phyloP scores from a whole-genome alignment of 2,329 filamentous ascomycete species.

The Cercospora canescens region DNA sequence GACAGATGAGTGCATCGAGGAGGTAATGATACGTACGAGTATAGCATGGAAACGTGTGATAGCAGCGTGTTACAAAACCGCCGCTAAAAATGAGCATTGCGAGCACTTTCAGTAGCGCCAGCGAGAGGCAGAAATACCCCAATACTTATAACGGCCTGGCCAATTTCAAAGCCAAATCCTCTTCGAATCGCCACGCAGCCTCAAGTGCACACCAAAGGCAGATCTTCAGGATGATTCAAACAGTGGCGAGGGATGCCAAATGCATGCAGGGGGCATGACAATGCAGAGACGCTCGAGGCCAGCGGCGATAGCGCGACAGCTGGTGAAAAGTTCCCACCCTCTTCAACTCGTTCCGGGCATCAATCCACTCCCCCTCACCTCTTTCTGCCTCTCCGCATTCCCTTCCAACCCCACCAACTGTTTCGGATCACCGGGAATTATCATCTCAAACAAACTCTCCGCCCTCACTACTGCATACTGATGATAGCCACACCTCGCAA shows the following conservation, averaged over 20 bases:
- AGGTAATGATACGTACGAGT: not conserved
- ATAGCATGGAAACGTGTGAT: not conserved
- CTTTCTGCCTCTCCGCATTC: constrained; percentile 35
- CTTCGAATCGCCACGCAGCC: not conserved
- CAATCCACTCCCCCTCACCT: constrained; percentile 30
- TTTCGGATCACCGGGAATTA: constrained; percentile 38
- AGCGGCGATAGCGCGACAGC: not conserved
- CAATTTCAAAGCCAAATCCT: not conserved
- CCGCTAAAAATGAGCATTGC: not conserved
- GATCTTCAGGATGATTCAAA: no score
- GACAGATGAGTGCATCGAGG: not conserved
- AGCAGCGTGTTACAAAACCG: not conserved
- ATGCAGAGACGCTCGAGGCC: no score
- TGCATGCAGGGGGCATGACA: not conserved
- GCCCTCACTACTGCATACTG: constrained; percentile 58
- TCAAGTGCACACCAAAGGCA: no score
- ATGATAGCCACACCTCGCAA: constrained; percentile 62
- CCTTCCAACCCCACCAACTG: constrained; percentile 37
- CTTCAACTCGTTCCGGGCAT: constrained; percentile 11
- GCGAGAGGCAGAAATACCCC: not conserved
- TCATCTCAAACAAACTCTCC: constrained; percentile 58
- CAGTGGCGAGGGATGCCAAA: not conserved
- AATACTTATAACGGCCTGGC: not conserved
- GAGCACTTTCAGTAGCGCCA: not conserved
- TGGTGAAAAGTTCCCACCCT: not conserved